Evolutionary conservation across 108 stramenopile species (phyloP).

Genomic region (Nannochloropsis gaditana): DNA sequence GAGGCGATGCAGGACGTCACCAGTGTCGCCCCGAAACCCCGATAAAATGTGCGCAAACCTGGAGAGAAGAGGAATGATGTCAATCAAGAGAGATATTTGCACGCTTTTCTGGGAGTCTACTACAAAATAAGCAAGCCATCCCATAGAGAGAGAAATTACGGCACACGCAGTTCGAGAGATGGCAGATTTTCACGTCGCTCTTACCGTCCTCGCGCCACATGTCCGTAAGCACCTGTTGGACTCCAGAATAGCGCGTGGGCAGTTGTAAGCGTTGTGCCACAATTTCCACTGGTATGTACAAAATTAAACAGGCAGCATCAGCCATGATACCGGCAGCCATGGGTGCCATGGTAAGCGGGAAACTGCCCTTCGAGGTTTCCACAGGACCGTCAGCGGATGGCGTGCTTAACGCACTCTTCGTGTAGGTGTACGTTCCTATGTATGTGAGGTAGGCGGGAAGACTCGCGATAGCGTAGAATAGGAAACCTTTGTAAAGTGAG

Average conservation of each 20-base stretch:
- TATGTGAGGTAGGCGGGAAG: conserved; percentile 9
- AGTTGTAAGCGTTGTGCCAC: conserved; percentile 14
- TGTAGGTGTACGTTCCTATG: neutral
- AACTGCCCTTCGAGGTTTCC: neutral
- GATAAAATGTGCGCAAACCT: conserved; percentile 5
- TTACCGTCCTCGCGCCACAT: conserved; percentile 9
- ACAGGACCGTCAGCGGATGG: neutral
- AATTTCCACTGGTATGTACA: neutral
- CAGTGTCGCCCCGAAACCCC: conserved; percentile 7
- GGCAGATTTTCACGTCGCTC: neutral
- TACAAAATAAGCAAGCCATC: neutral
- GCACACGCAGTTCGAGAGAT: too few species aligned
- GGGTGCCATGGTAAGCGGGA: conserved; percentile 3
- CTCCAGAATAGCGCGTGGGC: neutral
- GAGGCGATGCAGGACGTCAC: neutral
- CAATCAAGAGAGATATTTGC: neutral
- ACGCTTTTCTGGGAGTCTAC: neutral
- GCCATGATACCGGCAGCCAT: conserved; percentile 1
- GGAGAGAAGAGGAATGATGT: neutral
- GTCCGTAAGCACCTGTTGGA: neutral
- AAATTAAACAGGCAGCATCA: neutral
- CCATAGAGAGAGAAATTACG: too few species aligned
- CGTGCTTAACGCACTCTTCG: neutral
- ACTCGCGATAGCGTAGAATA: conserved; percentile 8
- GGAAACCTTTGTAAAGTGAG: conserved; percentile 17